phyloP scores from a whole-genome alignment of 139 green algal species.

The Coelastrella sp. region DNA sequence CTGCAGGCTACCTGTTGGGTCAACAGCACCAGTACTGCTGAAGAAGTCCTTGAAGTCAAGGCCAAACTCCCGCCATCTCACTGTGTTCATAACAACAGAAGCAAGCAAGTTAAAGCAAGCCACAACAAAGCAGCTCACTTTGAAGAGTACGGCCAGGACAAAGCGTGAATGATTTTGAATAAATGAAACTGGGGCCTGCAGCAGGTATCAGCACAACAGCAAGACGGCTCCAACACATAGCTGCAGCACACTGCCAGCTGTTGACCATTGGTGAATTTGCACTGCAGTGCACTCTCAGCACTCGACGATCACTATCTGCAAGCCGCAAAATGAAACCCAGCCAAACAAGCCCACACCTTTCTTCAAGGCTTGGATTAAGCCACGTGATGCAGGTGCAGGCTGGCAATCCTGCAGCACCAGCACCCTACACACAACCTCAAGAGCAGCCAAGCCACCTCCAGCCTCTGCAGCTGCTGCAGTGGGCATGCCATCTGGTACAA shows the following conservation, averaged over 20 bases:
- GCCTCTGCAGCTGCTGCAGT: constrained; percentile 16
- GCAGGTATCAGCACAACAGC: too few relatives aligned
- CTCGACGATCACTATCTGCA: neutral
- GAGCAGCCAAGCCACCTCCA: constrained; percentile 1
- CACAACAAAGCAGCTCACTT: too few relatives aligned
- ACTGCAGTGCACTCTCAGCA: too few relatives aligned
- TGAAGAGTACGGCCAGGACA: too few relatives aligned
- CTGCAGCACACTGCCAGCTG: too few relatives aligned
- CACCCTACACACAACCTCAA: constrained; percentile 35
- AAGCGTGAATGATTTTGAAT: too few relatives aligned
- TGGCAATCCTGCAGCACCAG: constrained; percentile 13
- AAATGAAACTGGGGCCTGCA: too few relatives aligned
- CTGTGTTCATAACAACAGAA: neutral
- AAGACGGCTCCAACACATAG: too few relatives aligned
- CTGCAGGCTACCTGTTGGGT: constrained; percentile 13
- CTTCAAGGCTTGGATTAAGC: constrained; percentile 3
- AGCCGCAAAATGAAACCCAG: neutral
- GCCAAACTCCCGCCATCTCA: constrained; percentile 35
- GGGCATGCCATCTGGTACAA: constrained; percentile 14
- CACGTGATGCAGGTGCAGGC: neutral
- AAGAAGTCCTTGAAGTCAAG: constrained; percentile 15
- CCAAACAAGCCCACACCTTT: neutral
- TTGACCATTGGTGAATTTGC: too few relatives aligned
- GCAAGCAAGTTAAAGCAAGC: too few relatives aligned
- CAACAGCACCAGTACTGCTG: neutral